These are phyloP conservation scores for Daldinia decipiens DNA, from an alignment of 495 filamentous ascomycete genomes.

Conservation along the genomic window DNA sequence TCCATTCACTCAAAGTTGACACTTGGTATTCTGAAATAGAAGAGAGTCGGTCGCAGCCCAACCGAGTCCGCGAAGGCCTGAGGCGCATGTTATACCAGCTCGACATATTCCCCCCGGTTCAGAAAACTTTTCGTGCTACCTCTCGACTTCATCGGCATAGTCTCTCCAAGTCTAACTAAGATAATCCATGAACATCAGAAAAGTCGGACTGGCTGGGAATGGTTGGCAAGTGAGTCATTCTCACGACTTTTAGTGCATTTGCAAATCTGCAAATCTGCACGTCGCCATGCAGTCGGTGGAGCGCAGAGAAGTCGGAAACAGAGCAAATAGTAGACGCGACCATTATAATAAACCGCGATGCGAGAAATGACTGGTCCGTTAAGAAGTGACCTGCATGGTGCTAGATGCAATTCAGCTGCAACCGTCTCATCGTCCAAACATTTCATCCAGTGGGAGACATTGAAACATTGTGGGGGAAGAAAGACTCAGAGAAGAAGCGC, in stretches of 20 bases:
- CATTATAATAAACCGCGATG: constrained; percentile 41
- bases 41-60: constrained; percentile 37
- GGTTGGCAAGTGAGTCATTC: constrained; percentile 50
- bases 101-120: constrained; percentile 18
- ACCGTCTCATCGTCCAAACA: constrained; percentile 42
- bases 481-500: constrained; percentile 30
- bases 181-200: constrained; percentile 42
- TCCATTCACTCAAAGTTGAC: constrained; percentile 31
- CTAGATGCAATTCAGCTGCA: constrained; percentile 41
- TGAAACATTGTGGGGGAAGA: constrained; percentile 40
- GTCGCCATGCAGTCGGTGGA: constrained; percentile 44
- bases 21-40: constrained; percentile 42
- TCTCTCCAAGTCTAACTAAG: constrained; percentile 13
- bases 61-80: constrained; percentile 42
- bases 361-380: constrained; percentile 44
- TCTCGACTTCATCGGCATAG: constrained; percentile 26
- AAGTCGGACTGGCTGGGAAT: constrained; percentile 39
- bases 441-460: constrained; percentile 42
- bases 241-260: constrained; percentile 41
- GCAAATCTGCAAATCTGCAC: constrained; percentile 45
- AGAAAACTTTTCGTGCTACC: constrained; percentile 28
- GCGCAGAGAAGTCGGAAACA: constrained; percentile 39
- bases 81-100: constrained; percentile 48
- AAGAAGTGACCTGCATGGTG: constrained; percentile 38
- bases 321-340: constrained; percentile 45